These are phyloP conservation scores for Colletotrichum plurivorum DNA, from an alignment of 2,329 filamentous ascomycete species.

Conservation along the genomic window DNA sequence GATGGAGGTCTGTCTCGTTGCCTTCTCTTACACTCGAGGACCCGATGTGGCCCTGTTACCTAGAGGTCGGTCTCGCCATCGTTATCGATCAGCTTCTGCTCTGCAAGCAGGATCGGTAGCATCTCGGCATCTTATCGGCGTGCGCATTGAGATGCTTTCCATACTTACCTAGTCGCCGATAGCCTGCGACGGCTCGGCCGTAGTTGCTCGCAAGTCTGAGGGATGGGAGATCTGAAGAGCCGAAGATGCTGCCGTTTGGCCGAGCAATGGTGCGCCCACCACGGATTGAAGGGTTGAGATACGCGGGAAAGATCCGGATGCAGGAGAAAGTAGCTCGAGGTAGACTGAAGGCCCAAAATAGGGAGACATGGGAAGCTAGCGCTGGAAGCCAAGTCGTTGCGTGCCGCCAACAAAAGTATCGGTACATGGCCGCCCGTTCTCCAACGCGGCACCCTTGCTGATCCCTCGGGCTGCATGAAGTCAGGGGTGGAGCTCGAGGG, in stretches of 20 bases:
- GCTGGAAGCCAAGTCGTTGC: constrained; percentile 10
- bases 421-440: constrained; percentile 44
- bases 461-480: constrained; percentile 40
- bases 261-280: constrained; percentile 31
- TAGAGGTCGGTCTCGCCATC: background rate
- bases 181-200: background rate
- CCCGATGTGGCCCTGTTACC: constrained; percentile 13
- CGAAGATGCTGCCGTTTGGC: constrained; percentile 38
- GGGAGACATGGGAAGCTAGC: constrained; percentile 6
- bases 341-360: constrained; percentile 9
- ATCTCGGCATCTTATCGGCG: constrained; percentile 37
- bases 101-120: constrained; percentile 22
- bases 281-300: constrained; percentile 26
- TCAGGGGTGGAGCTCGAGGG: constrained; percentile 38
- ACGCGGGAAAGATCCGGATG: constrained; percentile 30
- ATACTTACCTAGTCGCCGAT: background rate
- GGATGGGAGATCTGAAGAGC: constrained; percentile 10
- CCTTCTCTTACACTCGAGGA: background rate
- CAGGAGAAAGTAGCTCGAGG: background rate
- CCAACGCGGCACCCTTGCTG: constrained; percentile 39
- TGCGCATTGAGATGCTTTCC: constrained; percentile 4
- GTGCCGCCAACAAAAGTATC: constrained; percentile 40
- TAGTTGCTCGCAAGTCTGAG: too few species aligned
- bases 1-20: background rate
- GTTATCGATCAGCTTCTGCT: constrained; percentile 24